Conservation (phyloP, 306 rosid genomes). For the Gynostemma pentaphyllum region DNA sequence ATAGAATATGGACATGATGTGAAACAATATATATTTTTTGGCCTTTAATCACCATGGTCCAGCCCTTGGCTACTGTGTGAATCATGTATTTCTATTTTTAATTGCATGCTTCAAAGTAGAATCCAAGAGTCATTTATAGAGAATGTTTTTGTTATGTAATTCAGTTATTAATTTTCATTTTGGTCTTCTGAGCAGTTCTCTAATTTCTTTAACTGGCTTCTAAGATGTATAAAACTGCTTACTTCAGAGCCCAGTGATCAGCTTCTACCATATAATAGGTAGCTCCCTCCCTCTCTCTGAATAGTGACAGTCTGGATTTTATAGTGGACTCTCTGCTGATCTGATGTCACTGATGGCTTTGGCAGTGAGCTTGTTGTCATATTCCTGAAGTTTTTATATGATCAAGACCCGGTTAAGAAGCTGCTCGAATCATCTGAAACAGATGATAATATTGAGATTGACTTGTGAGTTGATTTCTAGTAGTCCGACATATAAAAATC, state of each 20-base stretch:
- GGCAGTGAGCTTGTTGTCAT: slow-evolving; percentile 87
- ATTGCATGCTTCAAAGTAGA: neutral
- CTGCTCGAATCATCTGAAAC: slow-evolving; percentile 70
- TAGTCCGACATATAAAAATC: neutral
- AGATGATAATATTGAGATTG: slow-evolving; percentile 52
- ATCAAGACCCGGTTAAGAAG: slow-evolving; percentile 83
- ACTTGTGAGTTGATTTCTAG: slow-evolving; percentile 43
- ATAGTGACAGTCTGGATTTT: slow-evolving; percentile 16
- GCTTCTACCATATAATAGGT: slow-evolving; percentile 83
- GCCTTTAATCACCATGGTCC: neutral
- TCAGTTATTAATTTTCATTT: neutral
- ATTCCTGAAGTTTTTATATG: slow-evolving; percentile 81
- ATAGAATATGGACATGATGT: no score
- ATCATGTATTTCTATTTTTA: no score
- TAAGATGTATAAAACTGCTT: slow-evolving; percentile 76
- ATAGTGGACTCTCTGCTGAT: slow-evolving; percentile 43
- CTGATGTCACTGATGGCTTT: slow-evolving; percentile 22
- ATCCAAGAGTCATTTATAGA: neutral
- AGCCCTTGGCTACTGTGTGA: no score
- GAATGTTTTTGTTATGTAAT: neutral
- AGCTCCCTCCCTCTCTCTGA: neutral
- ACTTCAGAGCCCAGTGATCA: slow-evolving; percentile 95
- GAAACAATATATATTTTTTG: no score
- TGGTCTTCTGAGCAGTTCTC: slow-evolving; percentile 52
- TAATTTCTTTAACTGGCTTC: slow-evolving; percentile 95